These are phyloP conservation scores for Trichophyton schoenleinii DNA, from an alignment of 2,329 filamentous ascomycete genomes.

Conservation along the genomic window DNA sequence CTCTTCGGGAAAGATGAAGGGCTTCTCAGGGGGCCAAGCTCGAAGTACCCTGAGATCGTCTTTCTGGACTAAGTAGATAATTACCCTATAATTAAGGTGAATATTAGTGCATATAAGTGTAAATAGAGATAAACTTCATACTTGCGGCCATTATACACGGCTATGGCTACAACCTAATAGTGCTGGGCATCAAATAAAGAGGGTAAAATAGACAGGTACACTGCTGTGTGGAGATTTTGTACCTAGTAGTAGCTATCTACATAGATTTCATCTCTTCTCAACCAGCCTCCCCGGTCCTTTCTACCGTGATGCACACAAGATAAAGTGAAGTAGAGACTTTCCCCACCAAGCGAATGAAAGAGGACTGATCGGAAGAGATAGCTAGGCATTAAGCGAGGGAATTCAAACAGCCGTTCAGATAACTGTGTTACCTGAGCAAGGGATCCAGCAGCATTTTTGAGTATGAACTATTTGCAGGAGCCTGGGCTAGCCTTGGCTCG, in stretches of 20 bases:
- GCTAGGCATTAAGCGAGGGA: neutral
- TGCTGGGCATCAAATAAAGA: no score
- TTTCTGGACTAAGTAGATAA: neutral
- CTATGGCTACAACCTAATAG: no score
- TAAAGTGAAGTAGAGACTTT: neutral
- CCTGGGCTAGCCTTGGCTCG: no score
- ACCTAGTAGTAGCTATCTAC: neutral
- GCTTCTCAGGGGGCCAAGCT: neutral
- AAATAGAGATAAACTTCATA: no score
- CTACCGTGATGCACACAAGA: neutral
- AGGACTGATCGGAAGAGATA: neutral
- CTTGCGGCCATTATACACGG: no score
- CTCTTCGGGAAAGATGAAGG: conserved; percentile 2
- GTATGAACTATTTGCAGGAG: no score
- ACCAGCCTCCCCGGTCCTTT: neutral
- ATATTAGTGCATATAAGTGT: no score
- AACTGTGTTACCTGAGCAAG: no score
- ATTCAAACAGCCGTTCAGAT: neutral
- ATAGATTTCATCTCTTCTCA: neutral
- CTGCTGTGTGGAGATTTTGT: neutral
- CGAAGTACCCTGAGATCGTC: neutral
- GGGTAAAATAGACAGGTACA: neutral
- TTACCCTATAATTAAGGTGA: neutral
- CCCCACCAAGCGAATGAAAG: neutral
- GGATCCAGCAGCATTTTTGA: no score